Evolutionary conservation across 257 asterid genomes (phyloP).

Genomic region (Petunia axillaris): DNA sequence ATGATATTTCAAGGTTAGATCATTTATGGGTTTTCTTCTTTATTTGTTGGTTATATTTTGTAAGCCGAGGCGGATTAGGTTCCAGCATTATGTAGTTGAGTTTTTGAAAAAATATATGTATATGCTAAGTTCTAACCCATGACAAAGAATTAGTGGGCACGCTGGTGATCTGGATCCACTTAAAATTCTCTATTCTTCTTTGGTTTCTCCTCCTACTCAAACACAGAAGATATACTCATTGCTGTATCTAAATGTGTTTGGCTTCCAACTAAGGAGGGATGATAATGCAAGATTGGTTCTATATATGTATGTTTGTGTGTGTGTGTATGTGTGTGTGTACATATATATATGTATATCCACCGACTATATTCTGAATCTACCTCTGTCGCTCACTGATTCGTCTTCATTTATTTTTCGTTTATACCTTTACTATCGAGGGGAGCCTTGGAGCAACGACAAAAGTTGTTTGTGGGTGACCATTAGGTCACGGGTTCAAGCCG

Average conservation of each 20-base stretch:
- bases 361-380: background rate
- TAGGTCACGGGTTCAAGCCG: no score
- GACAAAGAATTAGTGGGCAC: background rate
- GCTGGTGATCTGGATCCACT: background rate
- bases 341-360: background rate
- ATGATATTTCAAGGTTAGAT: no score
- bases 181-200: background rate
- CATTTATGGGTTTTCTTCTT: no score
- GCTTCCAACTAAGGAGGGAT: background rate
- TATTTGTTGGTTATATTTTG: no score
- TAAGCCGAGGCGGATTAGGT: background rate
- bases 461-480: no score
- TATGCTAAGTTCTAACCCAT: background rate
- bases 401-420: background rate
- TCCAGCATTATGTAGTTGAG: background rate
- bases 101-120: no score
- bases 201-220: background rate
- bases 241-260: background rate
- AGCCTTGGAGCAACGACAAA: no score
- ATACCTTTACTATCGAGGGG: background rate
- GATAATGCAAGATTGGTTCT: background rate
- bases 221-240: background rate
- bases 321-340: no score
- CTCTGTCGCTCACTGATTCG: constrained; percentile 19
- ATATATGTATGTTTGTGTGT: no score